Evolutionary conservation across 805 yeast genomes (phyloP).

Genomic region (Geotrichum ghanense): DNA sequence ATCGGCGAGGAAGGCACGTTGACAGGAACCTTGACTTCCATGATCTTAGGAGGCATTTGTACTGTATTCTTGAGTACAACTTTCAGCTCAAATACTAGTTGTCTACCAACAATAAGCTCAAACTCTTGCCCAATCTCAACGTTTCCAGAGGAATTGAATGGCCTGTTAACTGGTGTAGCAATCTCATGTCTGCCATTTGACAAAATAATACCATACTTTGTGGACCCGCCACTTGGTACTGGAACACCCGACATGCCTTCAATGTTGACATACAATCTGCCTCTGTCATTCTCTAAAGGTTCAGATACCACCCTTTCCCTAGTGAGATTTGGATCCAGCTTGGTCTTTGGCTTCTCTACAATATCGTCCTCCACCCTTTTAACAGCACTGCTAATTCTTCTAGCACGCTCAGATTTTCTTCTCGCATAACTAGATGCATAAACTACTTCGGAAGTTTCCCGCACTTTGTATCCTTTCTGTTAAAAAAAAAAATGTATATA

Average conservation of each 20-base stretch:
- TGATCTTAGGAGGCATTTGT: not conserved
- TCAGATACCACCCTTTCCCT: not conserved
- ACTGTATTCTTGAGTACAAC: not conserved
- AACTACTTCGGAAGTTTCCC: not conserved
- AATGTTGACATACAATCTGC: not conserved
- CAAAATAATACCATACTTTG: not conserved
- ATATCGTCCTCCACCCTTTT: not conserved
- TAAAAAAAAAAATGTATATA: no score
- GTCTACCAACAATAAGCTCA: not conserved
- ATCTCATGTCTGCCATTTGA: constrained; percentile 1
- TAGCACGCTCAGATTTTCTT: not conserved
- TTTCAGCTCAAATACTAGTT: not conserved
- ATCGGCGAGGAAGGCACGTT: not conserved
- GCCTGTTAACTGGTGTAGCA: not conserved
- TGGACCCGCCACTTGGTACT: constrained; percentile 2
- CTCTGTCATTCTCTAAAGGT: not conserved
- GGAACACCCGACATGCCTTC: constrained; percentile 1
- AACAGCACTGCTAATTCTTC: not conserved
- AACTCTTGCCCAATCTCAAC: not conserved
- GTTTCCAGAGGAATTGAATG: not conserved
- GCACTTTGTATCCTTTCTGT: not conserved
- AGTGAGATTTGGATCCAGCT: not conserved
- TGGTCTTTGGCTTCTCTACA: not conserved
- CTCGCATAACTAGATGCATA: not conserved
- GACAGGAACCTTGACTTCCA: not conserved